Percentiles rank a stretch among this genome's conserved stretches.
Evolutionary conservation across 1,139 yeast genomes (phyloP).

Genomic region (Arxiozyma bovina): DNA sequence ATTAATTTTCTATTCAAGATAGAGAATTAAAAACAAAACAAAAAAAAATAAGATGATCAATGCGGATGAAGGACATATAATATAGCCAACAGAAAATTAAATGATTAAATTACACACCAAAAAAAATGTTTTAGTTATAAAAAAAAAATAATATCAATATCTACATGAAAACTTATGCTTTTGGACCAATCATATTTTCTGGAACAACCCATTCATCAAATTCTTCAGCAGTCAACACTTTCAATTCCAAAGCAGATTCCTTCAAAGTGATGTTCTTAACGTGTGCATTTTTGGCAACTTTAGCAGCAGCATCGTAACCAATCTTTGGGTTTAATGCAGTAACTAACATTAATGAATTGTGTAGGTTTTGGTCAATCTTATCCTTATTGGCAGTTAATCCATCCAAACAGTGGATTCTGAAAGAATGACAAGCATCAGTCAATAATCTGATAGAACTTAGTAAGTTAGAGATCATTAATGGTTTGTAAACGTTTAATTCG

Average conservation of each 20-base stretch:
- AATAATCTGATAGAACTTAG: constrained; percentile 77
- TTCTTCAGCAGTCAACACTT: constrained; percentile 71
- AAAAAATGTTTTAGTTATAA: too few relatives aligned
- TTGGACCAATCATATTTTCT: constrained; percentile 96
- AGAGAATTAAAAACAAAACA: too few relatives aligned
- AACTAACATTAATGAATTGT: constrained; percentile 94
- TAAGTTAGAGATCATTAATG: constrained; percentile 85
- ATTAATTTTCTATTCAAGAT: too few relatives aligned
- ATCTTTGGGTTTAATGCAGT: constrained; percentile 98
- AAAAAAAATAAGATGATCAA: too few relatives aligned
- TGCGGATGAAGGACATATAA: too few relatives aligned
- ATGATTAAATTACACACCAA: not conserved
- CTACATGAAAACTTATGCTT: constrained; percentile 20
- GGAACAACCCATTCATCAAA: constrained; percentile 97
- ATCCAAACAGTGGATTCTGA: constrained; percentile 89
- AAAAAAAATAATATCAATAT: too few relatives aligned
- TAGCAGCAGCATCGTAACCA: constrained; percentile 94
- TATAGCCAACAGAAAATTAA: too few relatives aligned
- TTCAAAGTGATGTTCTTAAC: constrained; percentile 93
- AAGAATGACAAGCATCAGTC: constrained; percentile 82
- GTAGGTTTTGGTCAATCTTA: constrained; percentile 76
- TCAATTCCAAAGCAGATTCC: constrained; percentile 86
- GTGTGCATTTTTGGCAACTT: constrained; percentile 97
- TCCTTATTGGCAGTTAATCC: constrained; percentile 86
- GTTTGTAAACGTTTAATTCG: constrained; percentile 96